phyloP scores from a whole-genome alignment of 441 rosid genomes.

The Gossypium davidsonii region DNA sequence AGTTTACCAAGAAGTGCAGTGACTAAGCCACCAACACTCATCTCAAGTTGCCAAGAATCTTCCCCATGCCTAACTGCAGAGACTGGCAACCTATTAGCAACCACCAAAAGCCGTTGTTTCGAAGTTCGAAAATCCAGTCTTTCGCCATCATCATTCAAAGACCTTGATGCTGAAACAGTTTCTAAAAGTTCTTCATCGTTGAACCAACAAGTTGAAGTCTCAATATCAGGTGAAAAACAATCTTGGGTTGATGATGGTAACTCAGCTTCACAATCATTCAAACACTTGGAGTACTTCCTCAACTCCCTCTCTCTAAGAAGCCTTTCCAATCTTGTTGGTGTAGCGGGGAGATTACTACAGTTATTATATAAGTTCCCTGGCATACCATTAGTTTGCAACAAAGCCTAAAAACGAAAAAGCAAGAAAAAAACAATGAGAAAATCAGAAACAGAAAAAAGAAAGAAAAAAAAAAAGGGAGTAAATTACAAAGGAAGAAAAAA shows the following conservation, averaged over 20 bases:
- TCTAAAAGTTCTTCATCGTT: constrained; percentile 27
- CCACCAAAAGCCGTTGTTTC: constrained; percentile 65
- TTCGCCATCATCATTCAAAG: constrained; percentile 14
- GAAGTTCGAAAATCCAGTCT: constrained; percentile 6
- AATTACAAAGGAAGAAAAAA: background rate
- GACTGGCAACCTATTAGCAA: constrained; percentile 72
- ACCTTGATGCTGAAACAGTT: constrained; percentile 14
- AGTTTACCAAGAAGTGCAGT: constrained; percentile 59
- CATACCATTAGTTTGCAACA: constrained; percentile 24
- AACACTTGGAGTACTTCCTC: constrained; percentile 32
- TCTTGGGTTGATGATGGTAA: constrained; percentile 18
- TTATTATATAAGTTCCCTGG: constrained; percentile 34
- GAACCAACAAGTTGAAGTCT: constrained; percentile 17
- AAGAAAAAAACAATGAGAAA: background rate
- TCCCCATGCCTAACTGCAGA: constrained; percentile 56
- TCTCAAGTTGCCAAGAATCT: constrained; percentile 60
- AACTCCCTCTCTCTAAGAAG: constrained; percentile 49
- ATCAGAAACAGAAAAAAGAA: background rate
- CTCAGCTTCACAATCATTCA: constrained; percentile 27
- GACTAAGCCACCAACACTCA: constrained; percentile 66
- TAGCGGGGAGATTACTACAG: constrained; percentile 29
- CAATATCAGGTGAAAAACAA: constrained; percentile 20
- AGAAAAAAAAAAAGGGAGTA: background rate
- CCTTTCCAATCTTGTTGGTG: constrained; percentile 41
- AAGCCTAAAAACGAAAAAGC: constrained; percentile 19